Base-by-base conservation (phyloP, 1,284 basidiomycete genomes). In the Macrocystidia cucumis region DNA sequence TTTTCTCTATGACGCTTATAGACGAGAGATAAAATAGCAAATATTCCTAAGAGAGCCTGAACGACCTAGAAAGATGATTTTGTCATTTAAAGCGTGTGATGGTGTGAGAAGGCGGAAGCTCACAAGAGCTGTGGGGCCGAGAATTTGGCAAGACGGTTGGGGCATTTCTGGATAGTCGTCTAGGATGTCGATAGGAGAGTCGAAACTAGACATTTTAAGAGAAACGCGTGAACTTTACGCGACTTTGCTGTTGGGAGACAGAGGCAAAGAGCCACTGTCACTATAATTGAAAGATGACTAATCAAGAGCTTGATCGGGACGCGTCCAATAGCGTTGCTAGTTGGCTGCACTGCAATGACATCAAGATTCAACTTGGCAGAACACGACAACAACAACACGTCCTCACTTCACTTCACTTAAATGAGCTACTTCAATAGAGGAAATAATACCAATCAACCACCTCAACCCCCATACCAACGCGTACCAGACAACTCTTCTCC, bases 1-100 rank as follows among this genome's bases (percentile, higher is more conserved):
- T 69, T 69, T 59, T 98, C 93, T 44, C 86, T 67, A 44, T 95
- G 85, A 37, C 95, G 72, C 57, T 98, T 98, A 55, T 82, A 81
- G 1, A 97, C 71, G 29, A 98, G 67, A 3, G 89, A 90, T 7
- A 78, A 67, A 29, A 97, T 70, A 20, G 96, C 92, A 18, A 98
- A 59, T 13, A 91, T 56, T 17, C 92, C 93, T 85, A 98, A 87
- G 35, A 89, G 65, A 2, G 59, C 80, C 57, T 91, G 89, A 12
- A 87, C 83, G 38, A 83, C 60, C 83, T 87, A 14, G 36, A 38
- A 49, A 37, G 31, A 45, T 45, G 30, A 23, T 19, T 31, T 25
- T 29, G 36, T 29, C 23, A 38, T 32, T 33, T 22, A 32, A 40
- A 37, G 17, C 39, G 28, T 38, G 49, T 42, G 11, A 40, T 29